Percentiles rank a stretch among this genome's conserved stretches.
phyloP scores from a whole-genome alignment of 2,329 filamentous ascomycete species.

The Paraconiothyrium sp. region DNA sequence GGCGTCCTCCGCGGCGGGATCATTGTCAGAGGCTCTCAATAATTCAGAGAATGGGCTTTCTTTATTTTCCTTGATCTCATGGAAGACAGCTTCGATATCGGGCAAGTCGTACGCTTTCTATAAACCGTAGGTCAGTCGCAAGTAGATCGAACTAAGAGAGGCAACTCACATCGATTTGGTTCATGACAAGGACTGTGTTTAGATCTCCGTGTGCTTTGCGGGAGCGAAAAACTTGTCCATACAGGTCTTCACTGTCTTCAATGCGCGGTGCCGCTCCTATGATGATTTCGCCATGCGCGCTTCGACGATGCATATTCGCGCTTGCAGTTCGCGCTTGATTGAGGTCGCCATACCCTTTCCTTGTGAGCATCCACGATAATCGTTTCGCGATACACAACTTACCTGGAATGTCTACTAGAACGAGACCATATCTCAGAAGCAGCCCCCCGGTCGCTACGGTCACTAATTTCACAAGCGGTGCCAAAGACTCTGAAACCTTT shows the following conservation, averaged over 20 bases:
- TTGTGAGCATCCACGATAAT: neutral
- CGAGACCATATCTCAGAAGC: conserved; percentile 3
- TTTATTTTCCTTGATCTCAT: too few species aligned
- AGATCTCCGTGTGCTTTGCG: neutral
- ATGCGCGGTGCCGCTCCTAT: neutral
- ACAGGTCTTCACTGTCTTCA: neutral
- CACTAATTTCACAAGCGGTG: neutral
- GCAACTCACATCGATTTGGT: neutral
- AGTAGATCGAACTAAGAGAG: neutral
- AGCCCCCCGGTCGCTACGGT: neutral
- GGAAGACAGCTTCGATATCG: too few species aligned
- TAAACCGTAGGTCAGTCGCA: too few species aligned
- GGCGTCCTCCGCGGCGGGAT: too few species aligned
- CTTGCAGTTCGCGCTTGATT: conserved; percentile 4
- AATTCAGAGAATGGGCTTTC: too few species aligned
- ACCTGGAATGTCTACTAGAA: conserved; percentile 3
- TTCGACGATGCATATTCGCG: neutral
- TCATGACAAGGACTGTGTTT: neutral
- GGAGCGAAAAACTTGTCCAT: neutral
- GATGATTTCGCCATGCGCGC: neutral
- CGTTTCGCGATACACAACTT: neutral
- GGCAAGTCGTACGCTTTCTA: too few species aligned
- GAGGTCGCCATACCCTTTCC: neutral
- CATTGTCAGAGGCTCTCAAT: too few species aligned
- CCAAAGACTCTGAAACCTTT: conserved; percentile 4